Evolutionary conservation across 2,329 filamentous ascomycete species (phyloP).

Genomic region (Exserohilum rostratum): DNA sequence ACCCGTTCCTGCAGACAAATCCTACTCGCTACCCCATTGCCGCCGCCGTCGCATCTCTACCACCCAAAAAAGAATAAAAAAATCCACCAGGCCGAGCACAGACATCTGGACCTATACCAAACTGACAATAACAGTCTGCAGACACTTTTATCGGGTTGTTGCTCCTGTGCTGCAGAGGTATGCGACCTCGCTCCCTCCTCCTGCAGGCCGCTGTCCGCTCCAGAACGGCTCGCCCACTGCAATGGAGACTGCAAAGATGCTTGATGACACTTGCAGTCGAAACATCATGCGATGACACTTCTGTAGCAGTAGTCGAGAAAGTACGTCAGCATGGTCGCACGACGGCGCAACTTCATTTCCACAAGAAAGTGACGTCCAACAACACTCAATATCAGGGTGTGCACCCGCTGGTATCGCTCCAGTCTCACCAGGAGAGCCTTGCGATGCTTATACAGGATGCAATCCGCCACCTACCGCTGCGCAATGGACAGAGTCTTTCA

Average conservation of each 20-base stretch:
- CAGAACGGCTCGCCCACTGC: slow-evolving; percentile 1
- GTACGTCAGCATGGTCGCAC: slow-evolving; percentile 20
- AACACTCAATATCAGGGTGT: slow-evolving; percentile 78
- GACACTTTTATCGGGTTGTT: neutral
- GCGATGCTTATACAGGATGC: slow-evolving; percentile 71
- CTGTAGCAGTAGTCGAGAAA: slow-evolving; percentile 79
- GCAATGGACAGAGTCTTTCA: neutral
- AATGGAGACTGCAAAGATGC: slow-evolving; percentile 23
- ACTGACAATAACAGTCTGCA: too few relatives aligned
- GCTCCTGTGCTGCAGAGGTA: slow-evolving; percentile 12
- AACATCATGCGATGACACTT: slow-evolving; percentile 91
- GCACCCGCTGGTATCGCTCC: slow-evolving; percentile 75
- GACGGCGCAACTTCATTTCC: slow-evolving; percentile 70
- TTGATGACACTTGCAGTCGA: slow-evolving; percentile 72
- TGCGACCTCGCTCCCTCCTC: slow-evolving; percentile 25
- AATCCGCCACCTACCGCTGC: slow-evolving; percentile 59
- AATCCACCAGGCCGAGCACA: too few relatives aligned
- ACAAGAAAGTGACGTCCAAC: slow-evolving; percentile 81
- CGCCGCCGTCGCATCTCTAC: neutral
- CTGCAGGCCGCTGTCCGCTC: slow-evolving; percentile 13
- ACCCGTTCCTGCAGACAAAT: slow-evolving; percentile 3
- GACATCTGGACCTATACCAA: too few relatives aligned
- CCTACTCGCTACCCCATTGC: neutral
- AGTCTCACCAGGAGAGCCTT: slow-evolving; percentile 75
- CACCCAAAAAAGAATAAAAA: neutral